Base-by-base conservation (phyloP, 1,284 basidiomycete species). In the Pulchroboletus neoregius region DNA sequence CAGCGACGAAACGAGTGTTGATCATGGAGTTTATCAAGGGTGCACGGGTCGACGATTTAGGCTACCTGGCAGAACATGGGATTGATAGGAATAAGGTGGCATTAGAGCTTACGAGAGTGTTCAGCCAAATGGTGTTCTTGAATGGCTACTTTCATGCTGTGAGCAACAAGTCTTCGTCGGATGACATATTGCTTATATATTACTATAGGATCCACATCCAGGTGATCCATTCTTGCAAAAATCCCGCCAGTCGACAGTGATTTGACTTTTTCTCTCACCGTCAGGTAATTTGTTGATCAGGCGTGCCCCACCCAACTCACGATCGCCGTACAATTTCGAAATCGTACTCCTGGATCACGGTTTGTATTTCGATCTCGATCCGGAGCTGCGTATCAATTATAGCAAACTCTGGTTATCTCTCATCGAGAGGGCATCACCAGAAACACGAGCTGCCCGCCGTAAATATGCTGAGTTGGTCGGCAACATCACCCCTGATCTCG, bases 1-100 rank as follows among this genome's bases (percentile, higher is more conserved):
- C 80, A 58, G 90, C 92, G 4, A 83, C 84, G 45, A 91, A 87
- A 64, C 76, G 95, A 26, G 90, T 94, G 13, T 76, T 99, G 52
- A 80, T 94, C 43, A 97, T 98, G 94, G 95, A 98, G 63, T 97
- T 78, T 57, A 89, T 89, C 39, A 78, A 91, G 57, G 96, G 96
- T 15, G 87, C 84, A 2, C 78, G 96, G 12, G 86, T 95, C 3
- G 95, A 99, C 63, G 87, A 98, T 67, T 68, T 97, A 45, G 75
- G 76, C 43, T 99, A 91, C 65, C 76, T 99, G 7, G 84, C 88
- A 28, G 70, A 83, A 36, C 78, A 93, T 56, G 75, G 82, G 44
- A 98, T 99, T 57, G 93, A 99, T 68, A 78, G 95, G 45, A 99
- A 97, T 61, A 87, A 87, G 62, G 94, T 97, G 34, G 86, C 91